Conservation (phyloP, 2,329 filamentous ascomycete species). For the Zymoseptoria tritici region DNA sequence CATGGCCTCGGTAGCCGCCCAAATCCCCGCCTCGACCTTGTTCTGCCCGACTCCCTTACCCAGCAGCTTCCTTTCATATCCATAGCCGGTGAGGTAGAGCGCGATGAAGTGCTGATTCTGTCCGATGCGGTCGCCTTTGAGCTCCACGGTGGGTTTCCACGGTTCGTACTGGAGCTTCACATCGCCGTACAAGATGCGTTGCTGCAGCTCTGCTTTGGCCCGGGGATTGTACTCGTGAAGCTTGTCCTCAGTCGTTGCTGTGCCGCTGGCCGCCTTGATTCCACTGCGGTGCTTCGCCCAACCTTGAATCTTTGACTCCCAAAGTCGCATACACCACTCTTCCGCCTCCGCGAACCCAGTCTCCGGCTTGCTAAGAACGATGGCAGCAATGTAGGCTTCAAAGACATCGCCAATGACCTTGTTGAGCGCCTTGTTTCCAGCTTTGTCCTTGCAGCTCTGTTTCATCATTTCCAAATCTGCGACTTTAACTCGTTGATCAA, state of each 20-base stretch:
- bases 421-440: conserved; percentile 38
- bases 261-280: conserved; percentile 4
- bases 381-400: conserved; percentile 77
- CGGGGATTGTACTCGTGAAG: conserved; percentile 28
- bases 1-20: conserved; percentile 58
- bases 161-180: conserved; percentile 42
- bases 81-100: conserved; percentile 61
- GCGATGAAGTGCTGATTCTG: conserved; percentile 50
- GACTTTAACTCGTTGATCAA: conserved; percentile 58
- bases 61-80: conserved; percentile 54
- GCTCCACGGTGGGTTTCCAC: conserved; percentile 46
- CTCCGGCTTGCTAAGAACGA: conserved; percentile 60
- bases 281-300: conserved; percentile 1
- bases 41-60: conserved; percentile 57
- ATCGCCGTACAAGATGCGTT: conserved; percentile 25
- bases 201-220: conserved; percentile 35
- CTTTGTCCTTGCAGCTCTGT: conserved; percentile 12
- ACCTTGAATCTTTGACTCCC: conserved; percentile 56
- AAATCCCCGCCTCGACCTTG: conserved; percentile 62
- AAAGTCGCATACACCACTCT: conserved; percentile 67
- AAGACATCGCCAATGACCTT: conserved; percentile 63
- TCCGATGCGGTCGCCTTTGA: conserved; percentile 48
- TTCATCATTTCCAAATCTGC: conserved; percentile 12
- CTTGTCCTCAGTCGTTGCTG: conserved; percentile 1
- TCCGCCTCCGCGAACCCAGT: conserved; percentile 56